Conservation (phyloP, 2,329 filamentous ascomycete genomes). For the Neospermospora avenae region DNA sequence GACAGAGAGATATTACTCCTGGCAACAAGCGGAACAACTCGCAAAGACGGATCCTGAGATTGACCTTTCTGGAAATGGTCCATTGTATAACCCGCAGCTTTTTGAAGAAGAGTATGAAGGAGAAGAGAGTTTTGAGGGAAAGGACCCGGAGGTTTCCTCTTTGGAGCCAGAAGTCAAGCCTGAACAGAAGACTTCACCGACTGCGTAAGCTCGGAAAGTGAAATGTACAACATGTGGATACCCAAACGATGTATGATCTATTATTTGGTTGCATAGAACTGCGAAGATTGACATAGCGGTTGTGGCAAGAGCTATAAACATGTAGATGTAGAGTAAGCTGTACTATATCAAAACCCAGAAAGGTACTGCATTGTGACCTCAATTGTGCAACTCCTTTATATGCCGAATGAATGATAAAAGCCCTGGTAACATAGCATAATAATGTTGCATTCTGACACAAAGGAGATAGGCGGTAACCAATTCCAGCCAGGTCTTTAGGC, state of each 20-base stretch:
- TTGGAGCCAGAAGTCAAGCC: slow-evolving; percentile 8
- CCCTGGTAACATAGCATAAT: slow-evolving; percentile 17
- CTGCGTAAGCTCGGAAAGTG: slow-evolving; percentile 4
- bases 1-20: slow-evolving; percentile 85
- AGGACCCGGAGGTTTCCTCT: too few species aligned
- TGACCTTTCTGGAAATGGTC: slow-evolving; percentile 25
- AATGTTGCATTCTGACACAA: slow-evolving; percentile 24
- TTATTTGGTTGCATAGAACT: not conserved
- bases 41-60: too few species aligned
- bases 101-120: slow-evolving; percentile 21
- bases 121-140: slow-evolving; percentile 30
- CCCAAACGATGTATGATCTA: slow-evolving; percentile 7
- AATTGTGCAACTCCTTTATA: not conserved
- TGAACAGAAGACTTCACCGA: slow-evolving; percentile 13
- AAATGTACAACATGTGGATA: slow-evolving; percentile 10
- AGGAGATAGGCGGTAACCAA: slow-evolving; percentile 22
- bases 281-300: not conserved
- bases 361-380: not conserved
- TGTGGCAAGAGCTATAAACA: slow-evolving; percentile 2
- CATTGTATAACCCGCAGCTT: slow-evolving; percentile 28
- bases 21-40: slow-evolving; percentile 64
- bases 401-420: not conserved
- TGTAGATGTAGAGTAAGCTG: slow-evolving; percentile 5
- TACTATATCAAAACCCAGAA: slow-evolving; percentile 9
- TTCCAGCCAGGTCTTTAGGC: slow-evolving; percentile 20